Evolutionary conservation across 257 asterid species (phyloP), one percentile per base, ranked within the genome.

Genomic region (Oldenlandia corymbosa): DNA sequence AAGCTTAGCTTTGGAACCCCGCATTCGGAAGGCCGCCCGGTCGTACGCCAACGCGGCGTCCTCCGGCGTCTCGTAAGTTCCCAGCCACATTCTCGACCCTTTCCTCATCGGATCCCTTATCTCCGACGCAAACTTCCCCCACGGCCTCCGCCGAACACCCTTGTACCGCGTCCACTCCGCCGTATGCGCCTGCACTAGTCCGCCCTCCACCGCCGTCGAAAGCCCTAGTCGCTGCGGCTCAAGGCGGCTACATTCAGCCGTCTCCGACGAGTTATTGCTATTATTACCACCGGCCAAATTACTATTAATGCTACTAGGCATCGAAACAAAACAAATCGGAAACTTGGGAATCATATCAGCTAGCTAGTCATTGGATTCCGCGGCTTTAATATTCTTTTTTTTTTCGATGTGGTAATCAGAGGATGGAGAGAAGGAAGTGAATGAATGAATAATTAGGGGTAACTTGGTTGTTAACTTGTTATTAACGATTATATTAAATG

Each of bases 81-180:
- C 71, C 21, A 71, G n/a, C 75, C 75, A 71, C 4, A 58, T 5
- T 36, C 71, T 71, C 9, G 57, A 43, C 1, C 75, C 67, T 58
- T 37, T 71, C 26, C 20, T 64, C 24, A 30, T 39, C 10, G 71
- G 71, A 4, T 57, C 60, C 17, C 71, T 64, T 49, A 71, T 71
- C 70, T 71, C 75, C 10, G 71, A 71, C 36, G 71, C 31, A 31
- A 58, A 71, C 48, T n/a, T 58, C 3, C 75, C 75, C 75, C 71
- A 71, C 12, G 64, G 67, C 57, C 75, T 41, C 62, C 75, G n/a
- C 24, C 67, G 49, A 4, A 71, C 75, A 5, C 71, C 71, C 1
- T 58, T 41, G 26, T 65, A 71, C 28, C 71, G 60, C n/a, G 23
- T 71, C 75, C 63, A 71, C 1, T 65, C 64, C 11, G n/a, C 2